A percentile compares a stretch with the other conserved stretches of the same genome.
Evolutionary conservation across 345 rosid species (phyloP).

Genomic region (Rhodomyrtus tomentosa): DNA sequence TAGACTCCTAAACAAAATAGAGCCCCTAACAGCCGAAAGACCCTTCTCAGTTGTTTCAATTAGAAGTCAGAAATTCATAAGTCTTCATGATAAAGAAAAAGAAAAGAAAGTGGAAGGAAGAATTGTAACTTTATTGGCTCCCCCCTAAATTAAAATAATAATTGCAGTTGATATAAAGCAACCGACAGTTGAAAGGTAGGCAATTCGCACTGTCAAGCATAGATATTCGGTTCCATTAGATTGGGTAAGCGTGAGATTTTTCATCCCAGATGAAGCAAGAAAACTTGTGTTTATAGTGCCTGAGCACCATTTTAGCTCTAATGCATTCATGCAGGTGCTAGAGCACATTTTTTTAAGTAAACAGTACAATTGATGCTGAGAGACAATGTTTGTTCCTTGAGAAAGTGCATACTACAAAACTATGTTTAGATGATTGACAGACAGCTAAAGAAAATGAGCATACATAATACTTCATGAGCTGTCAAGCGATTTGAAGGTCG

Average conservation of each 20-base stretch:
- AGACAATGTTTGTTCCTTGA: neutral
- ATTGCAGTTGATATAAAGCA: neutral
- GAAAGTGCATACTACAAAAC: neutral
- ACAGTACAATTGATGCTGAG: neutral
- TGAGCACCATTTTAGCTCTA: neutral
- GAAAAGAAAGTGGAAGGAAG: neutral
- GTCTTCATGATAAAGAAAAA: neutral
- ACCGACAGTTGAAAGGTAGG: neutral
- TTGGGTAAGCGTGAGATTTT: neutral
- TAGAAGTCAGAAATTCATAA: neutral
- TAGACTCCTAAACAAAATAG: neutral
- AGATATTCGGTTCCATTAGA: neutral
- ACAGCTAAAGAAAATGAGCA: slow-evolving; percentile 10
- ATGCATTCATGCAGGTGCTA: neutral
- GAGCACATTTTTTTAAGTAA: neutral
- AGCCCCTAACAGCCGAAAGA: neutral
- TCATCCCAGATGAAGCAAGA: neutral
- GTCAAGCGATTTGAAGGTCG: slow-evolving; percentile 64
- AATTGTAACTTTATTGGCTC: neutral
- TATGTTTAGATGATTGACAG: neutral
- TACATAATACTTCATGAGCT: slow-evolving; percentile 95
- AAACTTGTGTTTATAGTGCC: neutral
- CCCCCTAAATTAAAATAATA: neutral
- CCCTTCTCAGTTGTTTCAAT: neutral
- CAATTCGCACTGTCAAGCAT: neutral